Evolutionary conservation across 2,329 filamentous ascomycete species (phyloP), one percentile per base, ranked within the genome.

Genomic region (Bipolaris sorokiniana): DNA sequence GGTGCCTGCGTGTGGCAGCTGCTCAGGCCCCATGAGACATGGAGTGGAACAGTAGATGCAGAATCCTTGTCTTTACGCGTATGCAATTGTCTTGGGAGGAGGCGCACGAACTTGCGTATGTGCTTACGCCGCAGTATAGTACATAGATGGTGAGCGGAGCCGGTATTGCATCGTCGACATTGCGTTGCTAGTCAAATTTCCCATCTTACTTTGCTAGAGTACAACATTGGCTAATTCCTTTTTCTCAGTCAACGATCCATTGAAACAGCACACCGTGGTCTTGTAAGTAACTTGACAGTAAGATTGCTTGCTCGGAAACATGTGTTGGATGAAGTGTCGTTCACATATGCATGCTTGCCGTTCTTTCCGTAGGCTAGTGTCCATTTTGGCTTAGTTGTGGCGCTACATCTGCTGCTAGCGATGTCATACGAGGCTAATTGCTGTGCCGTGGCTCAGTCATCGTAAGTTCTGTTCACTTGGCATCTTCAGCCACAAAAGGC

Each of bases 11-110:
- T 49, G 40, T 54, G 45, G 42, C 48, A 51, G 37, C 23, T 46
- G 20, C 20, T 38, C 20, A 38, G 36, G 36, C 16, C 22, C 42
- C 18, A 28, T 54, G 56, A 51, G 54, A 46, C 54, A 54, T 28
- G 16, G 26, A 28, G 26, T 28, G 26, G 26, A 28, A 28, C 26
- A 9, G 26, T 28, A 26, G 46, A 47, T 47, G 56, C 61, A 51
- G 28, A 22, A 42, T 42, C 57, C 54, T 48, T 55, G 55, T 51
- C 15, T 50, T 61, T 61, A 65, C 62, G 58, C 64, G 65, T 66
- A 46, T 56, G 41, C 55, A 37, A 44, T 49, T 47, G 61, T 58
- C 65, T 67, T 67, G 63, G 65, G 46, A 63, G 40, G 59, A 59
- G 57, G 63, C 56, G 65, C 58, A 63, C 62, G 59, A 60, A 60